Base-by-base conservation (phyloP, 2,329 filamentous ascomycete genomes). In the Chaetomium sp. region DNA sequence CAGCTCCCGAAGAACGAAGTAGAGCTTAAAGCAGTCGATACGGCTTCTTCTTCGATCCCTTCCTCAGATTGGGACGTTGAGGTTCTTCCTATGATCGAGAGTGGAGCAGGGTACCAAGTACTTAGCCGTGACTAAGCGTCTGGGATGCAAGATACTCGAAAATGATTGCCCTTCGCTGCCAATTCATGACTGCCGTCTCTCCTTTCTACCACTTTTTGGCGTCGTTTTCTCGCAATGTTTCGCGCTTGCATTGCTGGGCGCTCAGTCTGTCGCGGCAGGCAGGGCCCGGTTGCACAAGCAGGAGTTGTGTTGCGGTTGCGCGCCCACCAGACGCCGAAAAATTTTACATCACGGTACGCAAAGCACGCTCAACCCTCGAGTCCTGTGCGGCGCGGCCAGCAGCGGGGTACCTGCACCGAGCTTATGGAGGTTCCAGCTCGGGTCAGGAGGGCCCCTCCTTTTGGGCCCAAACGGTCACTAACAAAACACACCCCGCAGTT, bases 291-390 rank as follows among this genome's bases (percentile, higher is more conserved):
- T 11, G 35, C 55, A 36, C 54, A 42, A 52, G 49, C 55, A 55
- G 48, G 52, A 52, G 27, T 49, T n/a, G 11, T 36, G 48, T 37
- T 52, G 49, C 56, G 49, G 4, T 48, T 47, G n/a, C 49, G 53
- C 42, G 8, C 45, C 32, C 53, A 44, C 12, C 42, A 49, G 49
- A 36, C 61, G 37, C 36, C 59, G 49, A 55, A 57, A 58, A 61
- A 52, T 56, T 57, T 62, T 61, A 52, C 59, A 54, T 59, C 56
- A 55, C 56, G 51, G 62, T 65, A 63, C 38, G 59, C 12, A 27
- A 27, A 27, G 19, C 19, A 27, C 19, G 19, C 19, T 27, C 19
- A 27, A 27, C 19, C 19, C 19, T 27, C 19, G 19, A 27, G 19
- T 27, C 19, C 19, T 27, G 19, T 27, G 19, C 19, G 19, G 19